These are phyloP conservation scores for Hyaloscypha bicolor DNA, from an alignment of 495 filamentous ascomycete genomes.

Conservation along the genomic window DNA sequence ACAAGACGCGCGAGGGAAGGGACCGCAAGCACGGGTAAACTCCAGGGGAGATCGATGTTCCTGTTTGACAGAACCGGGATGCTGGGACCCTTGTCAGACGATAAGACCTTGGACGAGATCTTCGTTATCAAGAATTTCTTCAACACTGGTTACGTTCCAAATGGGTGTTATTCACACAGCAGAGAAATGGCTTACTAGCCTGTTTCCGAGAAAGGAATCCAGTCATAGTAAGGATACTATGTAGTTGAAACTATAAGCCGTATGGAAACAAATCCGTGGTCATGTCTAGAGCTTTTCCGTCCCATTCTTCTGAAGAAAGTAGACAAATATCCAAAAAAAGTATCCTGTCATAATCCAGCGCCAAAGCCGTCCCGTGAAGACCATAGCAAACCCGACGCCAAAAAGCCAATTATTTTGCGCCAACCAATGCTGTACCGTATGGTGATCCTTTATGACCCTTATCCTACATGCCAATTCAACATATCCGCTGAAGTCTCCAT, in stretches of 20 bases:
- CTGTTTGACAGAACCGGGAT: conserved; percentile 14
- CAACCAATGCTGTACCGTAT: conserved; percentile 32
- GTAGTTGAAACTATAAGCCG: not conserved
- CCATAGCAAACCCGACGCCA: conserved; percentile 34
- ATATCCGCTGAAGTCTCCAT: conserved; percentile 10
- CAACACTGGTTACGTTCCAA: conserved; percentile 5
- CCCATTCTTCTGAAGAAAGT: conserved; percentile 7
- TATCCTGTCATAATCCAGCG: conserved; percentile 28
- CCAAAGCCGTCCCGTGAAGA: conserved; percentile 30
- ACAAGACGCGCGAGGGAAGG: conserved; percentile 3
- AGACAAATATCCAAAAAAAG: conserved; percentile 12
- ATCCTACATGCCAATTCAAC: conserved; percentile 32
- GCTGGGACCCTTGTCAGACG: conserved; percentile 13
- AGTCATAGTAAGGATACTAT: not conserved
- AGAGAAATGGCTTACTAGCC: not conserved
- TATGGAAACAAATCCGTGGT: not conserved
- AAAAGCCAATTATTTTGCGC: conserved; percentile 32
- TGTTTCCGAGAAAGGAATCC: not conserved
- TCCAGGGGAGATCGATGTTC: conserved; percentile 21
- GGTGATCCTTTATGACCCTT: conserved; percentile 27
- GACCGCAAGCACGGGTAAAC: not conserved
- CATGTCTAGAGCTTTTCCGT: conserved; percentile 29
- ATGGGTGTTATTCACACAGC: conserved; percentile 4
- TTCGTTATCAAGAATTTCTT: not conserved
- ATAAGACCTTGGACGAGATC: not conserved